Evolutionary conservation across 208 protist species (phyloP).

Genomic region (Porcisia hertigi): DNA sequence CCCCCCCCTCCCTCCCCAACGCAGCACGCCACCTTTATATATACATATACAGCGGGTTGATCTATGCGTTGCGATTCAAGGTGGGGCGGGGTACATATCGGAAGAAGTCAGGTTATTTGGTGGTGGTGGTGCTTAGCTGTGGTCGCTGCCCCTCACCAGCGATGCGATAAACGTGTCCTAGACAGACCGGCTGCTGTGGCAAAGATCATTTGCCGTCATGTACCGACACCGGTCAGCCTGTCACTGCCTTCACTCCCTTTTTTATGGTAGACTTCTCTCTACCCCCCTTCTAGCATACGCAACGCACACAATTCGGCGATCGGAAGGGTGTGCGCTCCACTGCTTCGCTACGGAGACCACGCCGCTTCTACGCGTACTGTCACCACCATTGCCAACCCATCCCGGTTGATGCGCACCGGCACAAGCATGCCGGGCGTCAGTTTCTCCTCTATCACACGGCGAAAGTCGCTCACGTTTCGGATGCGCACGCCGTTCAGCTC

Average conservation of each 20-base stretch:
- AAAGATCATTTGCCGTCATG: not conserved
- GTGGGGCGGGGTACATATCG: too few species aligned
- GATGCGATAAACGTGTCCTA: not conserved
- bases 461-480: conserved; percentile 42
- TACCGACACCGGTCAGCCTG: not conserved
- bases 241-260: not conserved
- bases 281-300: not conserved
- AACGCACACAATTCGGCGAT: not conserved
- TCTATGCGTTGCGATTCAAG: too few species aligned
- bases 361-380: conserved; percentile 33
- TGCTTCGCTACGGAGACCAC: conserved; percentile 15
- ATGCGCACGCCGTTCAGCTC: conserved; percentile 46
- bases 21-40: too few species aligned
- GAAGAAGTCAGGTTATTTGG: too few species aligned
- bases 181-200: not conserved
- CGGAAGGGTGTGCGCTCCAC: not conserved
- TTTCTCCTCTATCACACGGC: conserved; percentile 41
- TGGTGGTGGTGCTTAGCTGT: not conserved
- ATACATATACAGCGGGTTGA: too few species aligned
- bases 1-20: too few species aligned
- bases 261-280: not conserved
- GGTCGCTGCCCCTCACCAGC: not conserved
- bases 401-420: conserved; percentile 49
- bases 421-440: conserved; percentile 33
- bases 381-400: conserved; percentile 39